phyloP scores from a whole-genome alignment of 1,284 basidiomycete genomes.

The Polyporus tsugae region DNA sequence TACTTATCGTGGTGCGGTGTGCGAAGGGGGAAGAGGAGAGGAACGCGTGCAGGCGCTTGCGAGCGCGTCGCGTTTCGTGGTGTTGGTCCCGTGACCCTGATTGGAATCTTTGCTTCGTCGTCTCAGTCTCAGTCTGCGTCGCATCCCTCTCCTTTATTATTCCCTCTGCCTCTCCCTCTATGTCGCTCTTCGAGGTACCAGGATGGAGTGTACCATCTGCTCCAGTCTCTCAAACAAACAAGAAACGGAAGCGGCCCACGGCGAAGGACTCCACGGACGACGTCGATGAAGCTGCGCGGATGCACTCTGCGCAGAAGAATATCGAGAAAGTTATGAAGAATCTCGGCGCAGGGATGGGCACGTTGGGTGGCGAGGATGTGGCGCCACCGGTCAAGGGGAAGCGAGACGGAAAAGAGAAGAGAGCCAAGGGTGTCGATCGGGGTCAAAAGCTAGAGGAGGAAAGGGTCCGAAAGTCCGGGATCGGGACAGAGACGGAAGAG shows the following conservation, averaged over 20 bases:
- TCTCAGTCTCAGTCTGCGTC: background rate
- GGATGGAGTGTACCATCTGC: conserved; percentile 69
- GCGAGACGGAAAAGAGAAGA: conserved; percentile 26
- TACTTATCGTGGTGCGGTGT: background rate
- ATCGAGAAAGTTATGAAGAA: conserved; percentile 81
- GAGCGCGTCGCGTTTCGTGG: background rate
- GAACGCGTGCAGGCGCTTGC: conserved; percentile 2
- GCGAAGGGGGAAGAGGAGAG: background rate
- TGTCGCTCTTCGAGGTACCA: conserved; percentile 74
- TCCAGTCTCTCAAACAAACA: conserved; percentile 53
- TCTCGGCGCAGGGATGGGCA: conserved; percentile 48
- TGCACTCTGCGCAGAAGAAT: conserved; percentile 66
- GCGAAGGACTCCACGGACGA: conserved; percentile 31
- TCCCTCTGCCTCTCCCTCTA: conserved; percentile 28
- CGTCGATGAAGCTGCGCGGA: conserved; percentile 47
- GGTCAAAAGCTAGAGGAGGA: conserved; percentile 19
- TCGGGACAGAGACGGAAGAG: conserved; percentile 35
- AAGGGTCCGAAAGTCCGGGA: conserved; percentile 36
- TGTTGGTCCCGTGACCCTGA: conserved; percentile 8
- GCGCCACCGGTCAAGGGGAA: conserved; percentile 27
- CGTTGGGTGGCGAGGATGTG: conserved; percentile 15
- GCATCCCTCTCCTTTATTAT: background rate
- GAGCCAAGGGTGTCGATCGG: conserved; percentile 4
- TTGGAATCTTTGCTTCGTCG: background rate
- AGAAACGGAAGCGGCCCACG: conserved; percentile 72